Conservation (phyloP, 192 early-diverging fungal genomes). For the Backusella tuberculispora region DNA sequence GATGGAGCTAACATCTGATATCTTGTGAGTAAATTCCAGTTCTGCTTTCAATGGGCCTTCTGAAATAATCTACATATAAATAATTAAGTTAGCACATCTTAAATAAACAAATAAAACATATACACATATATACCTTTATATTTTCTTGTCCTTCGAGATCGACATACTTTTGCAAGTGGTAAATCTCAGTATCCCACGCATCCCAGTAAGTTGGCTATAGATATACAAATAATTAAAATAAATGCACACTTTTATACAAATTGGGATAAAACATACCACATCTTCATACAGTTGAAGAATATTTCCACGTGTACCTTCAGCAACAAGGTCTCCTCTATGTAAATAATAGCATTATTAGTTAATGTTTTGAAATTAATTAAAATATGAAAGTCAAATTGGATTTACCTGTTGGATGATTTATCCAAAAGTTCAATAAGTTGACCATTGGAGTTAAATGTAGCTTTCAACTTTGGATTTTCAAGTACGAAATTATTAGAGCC, state of each 20-base stretch:
- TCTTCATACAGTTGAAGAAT: constrained; percentile 86
- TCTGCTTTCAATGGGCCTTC: constrained; percentile 85
- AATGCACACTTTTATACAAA: constrained; percentile 41
- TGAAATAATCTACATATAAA: constrained; percentile 60
- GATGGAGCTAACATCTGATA: constrained; percentile 71
- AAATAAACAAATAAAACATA: not conserved
- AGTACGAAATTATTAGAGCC: constrained; percentile 52
- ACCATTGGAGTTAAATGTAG: constrained; percentile 73
- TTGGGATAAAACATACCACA: constrained; percentile 46
- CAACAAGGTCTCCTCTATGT: constrained; percentile 58
- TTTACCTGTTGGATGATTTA: constrained; percentile 29
- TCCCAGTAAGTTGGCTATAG: constrained; percentile 59
- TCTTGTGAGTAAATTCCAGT: constrained; percentile 60
- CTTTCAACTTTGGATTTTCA: constrained; percentile 74
- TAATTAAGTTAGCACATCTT: not conserved
- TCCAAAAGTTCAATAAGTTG: constrained; percentile 73
- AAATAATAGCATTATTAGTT: not conserved
- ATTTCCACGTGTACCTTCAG: constrained; percentile 63
- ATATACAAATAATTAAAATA: constrained; percentile 34
- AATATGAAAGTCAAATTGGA: too few species aligned
- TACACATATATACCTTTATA: constrained; percentile 41
- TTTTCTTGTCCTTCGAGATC: constrained; percentile 55
- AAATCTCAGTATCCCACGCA: constrained; percentile 83
- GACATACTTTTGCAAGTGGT: constrained; percentile 86
- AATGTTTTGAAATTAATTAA: not conserved